Evolutionary conservation across 805 yeast species (phyloP).

Genomic region (Yarrowia sp.): DNA sequence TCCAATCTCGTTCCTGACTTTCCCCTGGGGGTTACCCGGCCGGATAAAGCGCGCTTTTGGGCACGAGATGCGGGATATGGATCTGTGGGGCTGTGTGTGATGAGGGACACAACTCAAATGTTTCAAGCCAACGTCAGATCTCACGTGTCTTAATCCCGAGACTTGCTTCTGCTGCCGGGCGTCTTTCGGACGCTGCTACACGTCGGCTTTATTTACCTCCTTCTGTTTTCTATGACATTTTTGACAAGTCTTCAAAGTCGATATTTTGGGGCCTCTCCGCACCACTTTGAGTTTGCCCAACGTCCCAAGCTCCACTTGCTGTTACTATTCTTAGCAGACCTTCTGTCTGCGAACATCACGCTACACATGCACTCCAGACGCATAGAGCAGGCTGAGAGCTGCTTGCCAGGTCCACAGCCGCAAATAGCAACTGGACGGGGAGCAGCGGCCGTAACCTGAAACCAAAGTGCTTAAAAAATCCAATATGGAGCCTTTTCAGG

Average conservation of each 20-base stretch:
- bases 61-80: constrained; percentile 16
- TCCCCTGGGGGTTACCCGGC: constrained; percentile 1
- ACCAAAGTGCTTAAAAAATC: background rate
- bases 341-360: background rate
- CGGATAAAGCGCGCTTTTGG: constrained; percentile 10
- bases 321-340: background rate
- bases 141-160: no score
- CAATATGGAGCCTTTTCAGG: no score
- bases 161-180: no score
- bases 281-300: background rate
- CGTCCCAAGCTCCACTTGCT: constrained; percentile 12
- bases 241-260: background rate
- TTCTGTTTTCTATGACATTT: background rate
- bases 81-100: constrained; percentile 15
- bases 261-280: background rate
- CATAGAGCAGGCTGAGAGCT: constrained; percentile 9
- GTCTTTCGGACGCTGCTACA: no score
- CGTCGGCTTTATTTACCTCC: background rate
- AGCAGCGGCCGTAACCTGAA: background rate
- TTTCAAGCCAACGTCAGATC: background rate
- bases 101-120: background rate
- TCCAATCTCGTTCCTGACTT: background rate
- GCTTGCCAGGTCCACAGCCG: background rate
- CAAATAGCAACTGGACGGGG: background rate
- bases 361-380: constrained; percentile 3